Conservation (phyloP, 169 alveolate species). For the Plasmodium fragile region DNA sequence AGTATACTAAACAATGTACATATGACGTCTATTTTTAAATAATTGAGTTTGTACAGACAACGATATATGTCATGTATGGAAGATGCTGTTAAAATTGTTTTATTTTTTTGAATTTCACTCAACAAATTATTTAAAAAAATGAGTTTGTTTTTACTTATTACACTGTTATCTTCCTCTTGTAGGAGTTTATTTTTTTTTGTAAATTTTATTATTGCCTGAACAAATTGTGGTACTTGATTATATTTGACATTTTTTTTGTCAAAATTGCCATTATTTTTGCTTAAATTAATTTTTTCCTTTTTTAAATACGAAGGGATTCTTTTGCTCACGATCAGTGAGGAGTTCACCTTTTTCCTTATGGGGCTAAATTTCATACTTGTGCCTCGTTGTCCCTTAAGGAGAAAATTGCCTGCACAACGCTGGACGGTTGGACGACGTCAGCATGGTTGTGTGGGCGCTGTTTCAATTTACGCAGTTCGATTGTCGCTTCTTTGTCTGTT, state of each 20-base stretch:
- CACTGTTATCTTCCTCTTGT: constrained; percentile 1
- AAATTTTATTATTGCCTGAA: constrained; percentile 46
- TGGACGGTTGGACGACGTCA: not conserved
- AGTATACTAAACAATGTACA: constrained; percentile 21
- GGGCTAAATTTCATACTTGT: constrained; percentile 36
- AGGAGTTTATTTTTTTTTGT: constrained; percentile 25
- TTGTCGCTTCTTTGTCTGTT: not conserved
- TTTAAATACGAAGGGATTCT: constrained; percentile 53
- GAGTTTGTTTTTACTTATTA: constrained; percentile 29
- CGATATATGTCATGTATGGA: constrained; percentile 56
- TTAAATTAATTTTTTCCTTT: constrained; percentile 49
- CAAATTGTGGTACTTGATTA: constrained; percentile 53
- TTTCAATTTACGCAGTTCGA: not conserved
- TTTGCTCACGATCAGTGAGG: constrained; percentile 46
- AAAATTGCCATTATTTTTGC: constrained; percentile 15
- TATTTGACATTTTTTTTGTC: constrained; percentile 50
- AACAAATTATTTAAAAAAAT: constrained; percentile 35
- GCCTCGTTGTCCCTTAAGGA: not conserved
- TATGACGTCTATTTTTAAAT: constrained; percentile 32
- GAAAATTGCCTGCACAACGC: not conserved
- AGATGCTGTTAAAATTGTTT: constrained; percentile 14
- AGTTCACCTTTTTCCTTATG: constrained; percentile 54
- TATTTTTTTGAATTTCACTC: constrained; percentile 44
- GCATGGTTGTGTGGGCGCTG: not conserved
- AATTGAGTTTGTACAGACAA: constrained; percentile 42